Evolutionary conservation across 2,329 filamentous ascomycete genomes (phyloP).

Genomic region (Calonectria naviculata): DNA sequence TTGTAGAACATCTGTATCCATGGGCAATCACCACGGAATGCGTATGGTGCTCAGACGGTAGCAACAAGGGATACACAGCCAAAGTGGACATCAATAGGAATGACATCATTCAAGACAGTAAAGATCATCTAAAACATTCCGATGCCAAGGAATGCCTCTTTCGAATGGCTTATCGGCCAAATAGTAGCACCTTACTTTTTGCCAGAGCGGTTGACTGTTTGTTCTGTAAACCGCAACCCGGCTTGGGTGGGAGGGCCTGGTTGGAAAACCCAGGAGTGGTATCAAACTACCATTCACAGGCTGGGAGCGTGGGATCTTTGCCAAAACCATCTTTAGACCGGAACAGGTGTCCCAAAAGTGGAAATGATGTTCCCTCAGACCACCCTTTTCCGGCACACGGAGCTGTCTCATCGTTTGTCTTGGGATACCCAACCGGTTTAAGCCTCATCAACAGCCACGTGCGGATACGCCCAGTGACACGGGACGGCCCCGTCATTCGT

Average conservation of each 20-base stretch:
- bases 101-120: slow-evolving; percentile 8
- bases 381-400: background rate
- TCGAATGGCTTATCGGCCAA: background rate
- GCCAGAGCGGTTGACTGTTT: background rate
- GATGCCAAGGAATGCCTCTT: slow-evolving; percentile 1
- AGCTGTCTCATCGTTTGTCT: background rate
- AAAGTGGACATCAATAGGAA: background rate
- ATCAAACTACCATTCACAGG: background rate
- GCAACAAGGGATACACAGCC: background rate
- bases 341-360: background rate
- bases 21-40: background rate
- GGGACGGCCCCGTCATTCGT: background rate
- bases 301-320: background rate
- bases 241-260: background rate
- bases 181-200: background rate
- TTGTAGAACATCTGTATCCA: background rate
- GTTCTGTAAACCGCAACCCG: background rate
- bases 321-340: background rate
- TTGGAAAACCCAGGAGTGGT: background rate
- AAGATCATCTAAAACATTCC: slow-evolving; percentile 9
- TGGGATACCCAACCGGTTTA: background rate
- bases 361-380: background rate
- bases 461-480: background rate
- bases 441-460: slow-evolving; percentile 1
- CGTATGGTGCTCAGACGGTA: background rate